Evolutionary conservation across 1,139 yeast species (phyloP), one percentile per base, ranked within the genome.

Genomic region (Nakaseomyces uthaithaninus): DNA sequence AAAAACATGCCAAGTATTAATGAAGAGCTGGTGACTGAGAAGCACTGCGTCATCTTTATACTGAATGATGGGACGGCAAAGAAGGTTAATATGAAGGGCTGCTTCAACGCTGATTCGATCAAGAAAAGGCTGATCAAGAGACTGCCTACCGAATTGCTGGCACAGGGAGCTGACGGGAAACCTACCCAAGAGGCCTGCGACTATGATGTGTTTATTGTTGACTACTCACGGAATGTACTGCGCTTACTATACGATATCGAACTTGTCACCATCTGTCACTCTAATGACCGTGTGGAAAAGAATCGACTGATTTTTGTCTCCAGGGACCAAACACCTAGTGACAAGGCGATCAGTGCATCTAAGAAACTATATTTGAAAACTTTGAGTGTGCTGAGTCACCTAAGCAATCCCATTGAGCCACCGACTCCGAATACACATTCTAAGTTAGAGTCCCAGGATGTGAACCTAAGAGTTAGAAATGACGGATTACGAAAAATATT

Each of bases 81-180:
- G 51, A 70, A 74, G 39, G 80, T 86, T 30, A 80, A 81, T 52
- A 80, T 86, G 1, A 74, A 79, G 10, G 94, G 89, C 1, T 84
- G 94, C 55, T 80, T 77, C 59, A 81, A 80, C 54, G 89, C 95
- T 1, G 82, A 76, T 42, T 77, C 87, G 10, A 82, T 86, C 39
- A 85, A 84, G 58, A 68, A 77, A 39, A 79, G 79, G 50, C 78
- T 84, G 2, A 64, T 86, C 45, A 75, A 77, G 51, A 75, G 77
- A 51, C 60, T 82, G 37, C 79, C 80, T 3, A 26, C 47, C 3
- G 55, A 52, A 36, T 42, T 52, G 24, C 41, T 43, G 9, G 45
- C 47, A 2, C 31, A 45, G 31, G 52, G 62, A 19, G 53, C 52
- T 15, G 54, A 50, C 58, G 76, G 63, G 45, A 69, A 62, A 10